Percentiles rank a stretch among this genome's conserved stretches.
phyloP scores from a whole-genome alignment of 257 asterid species.

The Eustoma russellianum region DNA sequence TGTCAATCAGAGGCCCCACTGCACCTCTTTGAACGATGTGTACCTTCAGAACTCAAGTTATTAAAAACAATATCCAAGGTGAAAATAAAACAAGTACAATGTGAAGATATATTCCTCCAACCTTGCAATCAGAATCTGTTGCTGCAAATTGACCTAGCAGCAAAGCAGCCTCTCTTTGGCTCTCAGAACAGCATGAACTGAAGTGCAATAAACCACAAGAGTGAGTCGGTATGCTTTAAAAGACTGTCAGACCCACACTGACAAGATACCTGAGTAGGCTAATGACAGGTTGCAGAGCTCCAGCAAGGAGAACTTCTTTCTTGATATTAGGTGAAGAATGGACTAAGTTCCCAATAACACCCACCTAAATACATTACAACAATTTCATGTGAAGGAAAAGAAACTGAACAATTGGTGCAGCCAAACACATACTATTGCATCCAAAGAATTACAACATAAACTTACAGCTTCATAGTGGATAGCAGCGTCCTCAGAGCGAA shows the following conservation, averaged over 20 bases:
- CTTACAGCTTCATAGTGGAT: slow-evolving; percentile 98
- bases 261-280: slow-evolving; percentile 74
- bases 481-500: slow-evolving; percentile 91
- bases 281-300: slow-evolving; percentile 98
- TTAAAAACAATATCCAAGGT: background rate
- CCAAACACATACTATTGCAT: slow-evolving; percentile 5
- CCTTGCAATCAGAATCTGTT: slow-evolving; percentile 99
- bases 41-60: slow-evolving; percentile 35
- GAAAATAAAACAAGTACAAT: background rate
- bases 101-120: slow-evolving; percentile 5
- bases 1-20: slow-evolving; percentile 83
- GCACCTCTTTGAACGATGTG: slow-evolving; percentile 99
- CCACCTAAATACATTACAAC: slow-evolving; percentile 58
- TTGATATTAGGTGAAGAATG: slow-evolving; percentile 96
- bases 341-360: slow-evolving; percentile 94
- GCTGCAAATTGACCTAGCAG: slow-evolving; percentile 99
- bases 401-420: background rate
- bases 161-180: slow-evolving; percentile 99
- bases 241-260: background rate
- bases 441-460: background rate
- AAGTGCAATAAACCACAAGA: slow-evolving; percentile 11
- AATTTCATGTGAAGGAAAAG: slow-evolving; percentile 4
- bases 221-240: slow-evolving; percentile 7
- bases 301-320: slow-evolving; percentile 93
- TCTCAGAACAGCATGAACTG: slow-evolving; percentile 98